Base-by-base conservation (phyloP, 768 basidiomycete species). In the Boletus vermiculosoides region DNA sequence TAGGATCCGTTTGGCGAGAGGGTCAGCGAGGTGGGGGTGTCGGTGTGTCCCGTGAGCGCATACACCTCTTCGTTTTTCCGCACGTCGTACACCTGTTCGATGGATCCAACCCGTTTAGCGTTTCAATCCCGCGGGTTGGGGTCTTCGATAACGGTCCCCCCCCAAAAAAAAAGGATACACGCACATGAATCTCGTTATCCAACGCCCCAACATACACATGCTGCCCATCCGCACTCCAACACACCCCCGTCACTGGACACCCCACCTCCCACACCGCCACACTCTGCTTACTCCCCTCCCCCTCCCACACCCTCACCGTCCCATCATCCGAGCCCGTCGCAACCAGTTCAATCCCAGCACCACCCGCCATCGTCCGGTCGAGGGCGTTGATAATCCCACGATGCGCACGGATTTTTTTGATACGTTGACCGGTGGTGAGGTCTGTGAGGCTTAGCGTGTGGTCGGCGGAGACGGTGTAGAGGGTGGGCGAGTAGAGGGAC, bases 161-260 rank as follows among this genome's bases (percentile, higher is more conserved):
- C n/a, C n/a, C n/a, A n/a, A n/a, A n/a, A n/a, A n/a, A 25, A 25
- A 25, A 25, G 25, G 4, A 25, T 4, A 39, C 13, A 80, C 89
- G 62, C 66, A 96, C 94, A 70, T 98, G 94, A 58, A 99, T 88
- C 71, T 94, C 93, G 63, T 99, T 99, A 74, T 99, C 96, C 65
- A 98, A 73, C 15, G 91, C 94, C 5, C 88, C 95, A n/a, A 92
- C 83, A 62, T 92, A 99, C 34, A 97, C 80, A 56, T 84, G 88
- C 56, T 89, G 81, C 2, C 93, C 97, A 67, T 99, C 97, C 20
- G 84, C 85, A 70, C 90, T 89, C 94, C 91, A 98, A 63, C 87
- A 88, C 0, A 95, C 95, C 1, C 88, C 80, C 15, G 96, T 99
- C 31, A 94, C 90, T 0, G 97, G 95, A 67, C 90, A 94, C 5